Conservation (phyloP, 257 asterid species). For the Catharanthus roseus region DNA sequence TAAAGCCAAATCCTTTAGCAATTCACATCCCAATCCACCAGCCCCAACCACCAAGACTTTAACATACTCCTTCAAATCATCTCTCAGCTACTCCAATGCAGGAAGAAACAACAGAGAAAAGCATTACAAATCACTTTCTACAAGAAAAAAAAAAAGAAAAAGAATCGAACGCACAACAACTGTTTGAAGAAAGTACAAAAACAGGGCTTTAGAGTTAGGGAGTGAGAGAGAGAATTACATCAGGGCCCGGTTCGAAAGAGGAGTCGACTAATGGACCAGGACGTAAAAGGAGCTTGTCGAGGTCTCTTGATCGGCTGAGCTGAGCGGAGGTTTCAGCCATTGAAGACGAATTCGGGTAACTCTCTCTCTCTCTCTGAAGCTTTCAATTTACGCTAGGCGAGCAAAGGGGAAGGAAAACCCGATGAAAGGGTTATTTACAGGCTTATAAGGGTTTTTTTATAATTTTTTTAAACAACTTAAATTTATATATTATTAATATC, state of each 20-base stretch:
- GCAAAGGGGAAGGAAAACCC: neutral
- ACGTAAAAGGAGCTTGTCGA: constrained; percentile 89
- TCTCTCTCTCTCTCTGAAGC: constrained; percentile 23
- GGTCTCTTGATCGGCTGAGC: constrained; percentile 94
- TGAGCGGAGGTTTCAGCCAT: constrained; percentile 56
- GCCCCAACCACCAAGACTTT: constrained; percentile 94
- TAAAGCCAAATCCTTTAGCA: constrained; percentile 91
- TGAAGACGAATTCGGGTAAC: constrained; percentile 3
- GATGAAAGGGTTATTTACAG: no score
- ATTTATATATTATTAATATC: no score
- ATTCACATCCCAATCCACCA: constrained; percentile 97
- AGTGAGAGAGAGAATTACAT: constrained; percentile 33
- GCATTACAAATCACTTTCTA: constrained; percentile 8
- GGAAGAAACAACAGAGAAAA: constrained; percentile 1
- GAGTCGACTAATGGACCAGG: constrained; percentile 79
- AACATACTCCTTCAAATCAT: constrained; percentile 67
- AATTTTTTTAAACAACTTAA: no score
- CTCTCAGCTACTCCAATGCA: constrained; percentile 53
- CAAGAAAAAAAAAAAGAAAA: no score
- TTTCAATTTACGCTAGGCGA: constrained; percentile 36
- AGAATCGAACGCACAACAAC: constrained; percentile 13
- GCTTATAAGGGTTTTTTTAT: no score
- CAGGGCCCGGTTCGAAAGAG: constrained; percentile 64
- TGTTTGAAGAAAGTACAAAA: constrained; percentile 17
- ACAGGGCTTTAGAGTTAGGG: neutral